Conservation (phyloP, 2,329 filamentous ascomycete genomes). For the Colletotrichum sp. region DNA sequence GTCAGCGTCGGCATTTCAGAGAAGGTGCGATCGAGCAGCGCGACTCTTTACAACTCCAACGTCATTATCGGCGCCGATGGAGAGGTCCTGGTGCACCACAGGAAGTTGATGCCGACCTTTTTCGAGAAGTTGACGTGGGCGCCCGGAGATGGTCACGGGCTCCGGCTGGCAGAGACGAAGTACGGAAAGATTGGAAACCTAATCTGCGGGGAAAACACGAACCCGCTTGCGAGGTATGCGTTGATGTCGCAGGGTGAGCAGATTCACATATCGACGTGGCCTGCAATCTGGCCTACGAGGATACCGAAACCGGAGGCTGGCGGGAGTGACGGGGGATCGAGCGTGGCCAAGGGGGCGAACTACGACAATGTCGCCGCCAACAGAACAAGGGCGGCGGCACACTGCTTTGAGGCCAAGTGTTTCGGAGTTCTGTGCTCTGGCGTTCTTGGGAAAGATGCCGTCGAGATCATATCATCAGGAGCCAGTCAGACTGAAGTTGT, state of each 20-base stretch:
- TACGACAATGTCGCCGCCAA: conserved; percentile 62
- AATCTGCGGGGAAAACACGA: conserved; percentile 65
- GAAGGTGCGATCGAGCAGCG: conserved; percentile 45
- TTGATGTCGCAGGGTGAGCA: conserved; percentile 61
- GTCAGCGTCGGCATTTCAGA: conserved; percentile 59
- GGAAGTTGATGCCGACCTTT: conserved; percentile 61
- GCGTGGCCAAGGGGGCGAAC: conserved; percentile 30
- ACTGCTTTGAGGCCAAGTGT: conserved; percentile 64
- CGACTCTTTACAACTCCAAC: conserved; percentile 57
- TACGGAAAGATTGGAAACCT: conserved; percentile 53
- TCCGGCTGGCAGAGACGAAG: conserved; percentile 49
- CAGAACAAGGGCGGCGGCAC: conserved; percentile 54
- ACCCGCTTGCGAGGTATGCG: conserved; percentile 56
- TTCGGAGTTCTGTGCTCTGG: conserved; percentile 58
- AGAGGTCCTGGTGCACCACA: conserved; percentile 53
- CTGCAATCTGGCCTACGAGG: conserved; percentile 58
- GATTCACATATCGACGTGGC: conserved; percentile 61
- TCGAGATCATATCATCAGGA: conserved; percentile 36
- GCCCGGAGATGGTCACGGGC: conserved; percentile 55
- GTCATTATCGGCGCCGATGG: conserved; percentile 50
- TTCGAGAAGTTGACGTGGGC: conserved; percentile 62
- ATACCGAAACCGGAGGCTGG: conserved; percentile 1
- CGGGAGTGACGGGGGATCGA: background rate
- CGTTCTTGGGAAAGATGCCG: conserved; percentile 42
- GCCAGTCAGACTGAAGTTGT: conserved; percentile 32